phyloP scores from a whole-genome alignment of 2,329 filamentous ascomycete genomes.

The Acrocalymma vagum region DNA sequence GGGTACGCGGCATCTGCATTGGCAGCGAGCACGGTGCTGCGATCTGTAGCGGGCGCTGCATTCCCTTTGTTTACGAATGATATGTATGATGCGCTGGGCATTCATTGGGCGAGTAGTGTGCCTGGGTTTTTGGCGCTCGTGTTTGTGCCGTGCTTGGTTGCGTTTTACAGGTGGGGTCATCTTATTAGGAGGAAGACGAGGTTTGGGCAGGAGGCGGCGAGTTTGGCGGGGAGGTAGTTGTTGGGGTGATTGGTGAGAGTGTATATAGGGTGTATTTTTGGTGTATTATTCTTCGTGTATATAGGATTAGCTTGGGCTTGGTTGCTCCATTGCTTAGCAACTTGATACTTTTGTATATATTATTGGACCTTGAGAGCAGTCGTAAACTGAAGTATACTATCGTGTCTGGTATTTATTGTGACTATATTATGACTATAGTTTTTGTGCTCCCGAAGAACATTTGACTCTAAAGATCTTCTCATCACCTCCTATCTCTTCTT shows the following conservation, averaged over 20 bases:
- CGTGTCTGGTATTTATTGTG: too few relatives aligned
- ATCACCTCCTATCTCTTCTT: not conserved
- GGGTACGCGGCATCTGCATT: constrained; percentile 48
- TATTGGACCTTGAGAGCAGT: too few relatives aligned
- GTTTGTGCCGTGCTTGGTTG: constrained; percentile 40
- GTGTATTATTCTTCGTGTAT: too few relatives aligned
- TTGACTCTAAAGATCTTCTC: not conserved
- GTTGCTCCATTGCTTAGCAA: too few relatives aligned
- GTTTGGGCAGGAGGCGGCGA: constrained; percentile 26
- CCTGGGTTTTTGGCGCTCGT: constrained; percentile 56
- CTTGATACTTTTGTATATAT: too few relatives aligned
- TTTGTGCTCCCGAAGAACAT: not conserved
- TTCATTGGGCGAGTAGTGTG: constrained; percentile 58
- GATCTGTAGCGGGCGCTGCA: constrained; percentile 56
- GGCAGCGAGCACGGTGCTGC: constrained; percentile 55
- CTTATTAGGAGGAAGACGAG: constrained; percentile 25
- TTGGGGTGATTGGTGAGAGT: too few relatives aligned
- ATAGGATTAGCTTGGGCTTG: too few relatives aligned
- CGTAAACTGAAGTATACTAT: too few relatives aligned
- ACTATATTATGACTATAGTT: too few relatives aligned
- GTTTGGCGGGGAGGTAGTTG: constrained; percentile 12
- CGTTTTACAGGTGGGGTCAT: constrained; percentile 25
- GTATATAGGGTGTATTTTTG: too few relatives aligned
- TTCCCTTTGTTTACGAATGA: constrained; percentile 59
- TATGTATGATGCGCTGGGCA: constrained; percentile 55